Evolutionary conservation across 2,329 filamentous ascomycete species (phyloP).

Genomic region (Ascochyta fabae): DNA sequence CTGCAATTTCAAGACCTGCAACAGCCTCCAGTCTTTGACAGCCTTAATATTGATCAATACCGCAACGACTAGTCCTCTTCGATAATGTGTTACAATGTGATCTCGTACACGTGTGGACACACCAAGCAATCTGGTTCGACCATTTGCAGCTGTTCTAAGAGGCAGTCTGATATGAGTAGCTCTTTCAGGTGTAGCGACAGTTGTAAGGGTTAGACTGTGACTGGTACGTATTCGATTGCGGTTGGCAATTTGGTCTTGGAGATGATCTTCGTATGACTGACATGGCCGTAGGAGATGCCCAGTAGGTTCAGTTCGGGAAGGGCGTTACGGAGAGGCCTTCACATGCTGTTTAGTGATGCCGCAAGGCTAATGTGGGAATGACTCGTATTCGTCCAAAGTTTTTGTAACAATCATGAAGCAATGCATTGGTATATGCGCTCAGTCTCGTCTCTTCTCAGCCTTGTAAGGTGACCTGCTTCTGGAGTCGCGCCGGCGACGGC

Average conservation of each 20-base stretch:
- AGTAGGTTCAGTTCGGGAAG: not conserved
- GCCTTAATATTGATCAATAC: not conserved
- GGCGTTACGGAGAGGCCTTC: no score
- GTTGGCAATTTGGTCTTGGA: not conserved
- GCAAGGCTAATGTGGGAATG: no score
- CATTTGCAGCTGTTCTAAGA: not conserved
- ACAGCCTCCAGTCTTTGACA: not conserved
- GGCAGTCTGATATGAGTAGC: not conserved
- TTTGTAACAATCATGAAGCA: not conserved
- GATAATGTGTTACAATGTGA: not conserved
- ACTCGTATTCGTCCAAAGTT: no score
- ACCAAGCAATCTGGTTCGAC: not conserved
- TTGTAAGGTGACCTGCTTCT: conserved; percentile 32
- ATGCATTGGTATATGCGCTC: not conserved
- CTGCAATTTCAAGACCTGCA: not conserved
- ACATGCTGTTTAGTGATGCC: no score
- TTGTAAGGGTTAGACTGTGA: not conserved
- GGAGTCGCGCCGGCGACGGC: conserved; percentile 21
- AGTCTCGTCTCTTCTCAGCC: conserved; percentile 19
- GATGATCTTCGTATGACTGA: not conserved
- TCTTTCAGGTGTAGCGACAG: not conserved
- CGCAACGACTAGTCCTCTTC: not conserved
- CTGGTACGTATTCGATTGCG: not conserved
- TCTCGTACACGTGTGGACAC: not conserved
- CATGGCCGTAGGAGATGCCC: not conserved